A percentile compares a stretch with the other conserved stretches of the same genome.
Conservation (phyloP, 1,284 basidiomycete species). For the Entoloma clypeatum region DNA sequence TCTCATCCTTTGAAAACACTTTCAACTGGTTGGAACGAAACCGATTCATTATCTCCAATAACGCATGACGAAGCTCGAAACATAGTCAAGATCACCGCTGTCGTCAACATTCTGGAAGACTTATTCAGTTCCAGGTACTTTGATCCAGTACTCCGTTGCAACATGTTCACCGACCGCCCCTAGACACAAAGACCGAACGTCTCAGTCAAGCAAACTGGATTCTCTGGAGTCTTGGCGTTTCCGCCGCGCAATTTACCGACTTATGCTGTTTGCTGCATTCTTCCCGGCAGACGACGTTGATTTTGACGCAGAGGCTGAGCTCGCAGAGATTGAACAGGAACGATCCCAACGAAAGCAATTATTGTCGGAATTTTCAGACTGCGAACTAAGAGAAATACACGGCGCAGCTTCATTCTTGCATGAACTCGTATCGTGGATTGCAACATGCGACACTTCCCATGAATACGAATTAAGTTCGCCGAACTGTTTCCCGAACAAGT, state of each 20-base stretch:
- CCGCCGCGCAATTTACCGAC: slow-evolving; percentile 29
- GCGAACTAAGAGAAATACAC: slow-evolving; percentile 28
- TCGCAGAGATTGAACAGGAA: slow-evolving; percentile 9
- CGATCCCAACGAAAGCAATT: slow-evolving; percentile 17
- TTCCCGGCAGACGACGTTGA: slow-evolving; percentile 16
- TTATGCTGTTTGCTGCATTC: slow-evolving; percentile 25
- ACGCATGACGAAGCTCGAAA: slow-evolving; percentile 21
- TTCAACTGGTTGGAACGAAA: slow-evolving; percentile 16
- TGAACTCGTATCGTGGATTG: slow-evolving; percentile 19
- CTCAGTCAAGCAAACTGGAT: slow-evolving; percentile 25
- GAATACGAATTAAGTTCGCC: slow-evolving; percentile 6
- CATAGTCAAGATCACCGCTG: slow-evolving; percentile 19
- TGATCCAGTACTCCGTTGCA: neutral
- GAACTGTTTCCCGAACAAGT: neutral
- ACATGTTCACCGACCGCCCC: neutral
- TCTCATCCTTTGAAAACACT: neutral
- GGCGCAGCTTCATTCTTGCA: slow-evolving; percentile 24
- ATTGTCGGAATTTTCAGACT: slow-evolving; percentile 20
- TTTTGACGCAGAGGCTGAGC: slow-evolving; percentile 16
- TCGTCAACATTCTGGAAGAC: slow-evolving; percentile 29
- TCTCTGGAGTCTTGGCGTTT: slow-evolving; percentile 31
- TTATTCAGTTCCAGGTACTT: slow-evolving; percentile 32
- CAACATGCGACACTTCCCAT: slow-evolving; percentile 3
- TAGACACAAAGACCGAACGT: slow-evolving; percentile 32
- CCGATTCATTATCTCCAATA: slow-evolving; percentile 18